Percentiles rank a stretch among this genome's conserved stretches.
Conservation (phyloP, 2,329 filamentous ascomycete species). For the Diaporthe aspalathi region DNA sequence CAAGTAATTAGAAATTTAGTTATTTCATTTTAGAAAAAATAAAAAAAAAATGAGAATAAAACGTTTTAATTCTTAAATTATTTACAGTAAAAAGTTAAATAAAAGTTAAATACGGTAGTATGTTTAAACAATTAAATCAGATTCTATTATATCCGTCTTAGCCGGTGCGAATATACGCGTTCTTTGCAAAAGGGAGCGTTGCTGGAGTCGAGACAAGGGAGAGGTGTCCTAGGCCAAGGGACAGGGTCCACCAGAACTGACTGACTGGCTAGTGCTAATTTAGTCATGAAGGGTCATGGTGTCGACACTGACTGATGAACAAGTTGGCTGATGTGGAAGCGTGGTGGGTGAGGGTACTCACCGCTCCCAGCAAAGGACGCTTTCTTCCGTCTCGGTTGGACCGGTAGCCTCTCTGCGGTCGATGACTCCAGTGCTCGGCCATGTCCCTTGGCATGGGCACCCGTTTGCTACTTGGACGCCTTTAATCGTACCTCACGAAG, state of each 20-base stretch:
- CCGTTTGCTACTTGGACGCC: not conserved
- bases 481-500: not conserved
- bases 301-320: not conserved
- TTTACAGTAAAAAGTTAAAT: no score
- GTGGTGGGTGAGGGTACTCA: conserved; percentile 7
- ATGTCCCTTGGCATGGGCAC: not conserved
- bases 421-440: not conserved
- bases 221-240: not conserved
- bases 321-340: conserved; percentile 1
- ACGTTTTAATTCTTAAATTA: no score
- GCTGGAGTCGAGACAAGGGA: not conserved
- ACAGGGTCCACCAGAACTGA: not conserved
- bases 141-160: no score
- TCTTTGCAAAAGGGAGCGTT: no score
- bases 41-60: no score
- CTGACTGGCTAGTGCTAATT: conserved; percentile 10
- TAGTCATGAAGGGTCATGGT: conserved; percentile 17
- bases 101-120: no score
- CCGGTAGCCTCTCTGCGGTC: not conserved
- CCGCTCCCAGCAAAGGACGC: conserved; percentile 6
- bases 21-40: no score
- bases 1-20: no score
- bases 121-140: no score
- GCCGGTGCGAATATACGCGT: no score
- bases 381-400: conserved; percentile 21